A percentile compares a stretch with the other conserved stretches of the same genome.
phyloP scores from a whole-genome alignment of 192 early-diverging fungal genomes.

The Rhizophlyctis rosea region DNA sequence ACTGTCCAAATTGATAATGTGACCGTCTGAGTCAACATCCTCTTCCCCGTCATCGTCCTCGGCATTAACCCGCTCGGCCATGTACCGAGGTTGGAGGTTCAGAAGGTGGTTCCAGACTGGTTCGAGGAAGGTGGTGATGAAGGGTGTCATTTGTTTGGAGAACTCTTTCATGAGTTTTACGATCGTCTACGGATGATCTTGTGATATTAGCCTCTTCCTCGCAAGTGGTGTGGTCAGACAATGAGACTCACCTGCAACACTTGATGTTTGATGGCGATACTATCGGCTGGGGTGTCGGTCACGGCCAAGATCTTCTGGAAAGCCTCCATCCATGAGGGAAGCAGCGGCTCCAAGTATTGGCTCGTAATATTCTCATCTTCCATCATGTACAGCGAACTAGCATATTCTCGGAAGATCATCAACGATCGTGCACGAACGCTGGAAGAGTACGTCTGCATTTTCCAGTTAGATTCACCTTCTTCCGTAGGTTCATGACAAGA shows the following conservation, averaged over 20 bases:
- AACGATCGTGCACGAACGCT: constrained; percentile 66
- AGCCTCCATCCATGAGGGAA: constrained; percentile 74
- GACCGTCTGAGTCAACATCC: constrained; percentile 66
- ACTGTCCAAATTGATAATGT: constrained; percentile 60
- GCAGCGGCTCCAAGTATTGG: constrained; percentile 69
- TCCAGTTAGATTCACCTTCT: background rate
- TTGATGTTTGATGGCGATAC: constrained; percentile 68
- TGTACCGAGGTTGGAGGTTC: constrained; percentile 53
- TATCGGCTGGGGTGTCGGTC: constrained; percentile 44
- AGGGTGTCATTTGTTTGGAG: constrained; percentile 57
- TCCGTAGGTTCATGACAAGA: background rate
- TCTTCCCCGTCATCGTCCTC: constrained; percentile 9
- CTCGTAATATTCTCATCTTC: constrained; percentile 71
- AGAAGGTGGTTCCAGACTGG: constrained; percentile 72
- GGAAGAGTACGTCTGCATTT: constrained; percentile 22
- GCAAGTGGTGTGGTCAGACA: background rate
- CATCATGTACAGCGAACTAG: constrained; percentile 80
- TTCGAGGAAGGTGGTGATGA: constrained; percentile 51
- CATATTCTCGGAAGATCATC: constrained; percentile 76
- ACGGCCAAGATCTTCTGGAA: constrained; percentile 66
- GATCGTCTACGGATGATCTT: constrained; percentile 50
- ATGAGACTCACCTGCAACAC: constrained; percentile 56
- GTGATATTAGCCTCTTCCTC: background rate
- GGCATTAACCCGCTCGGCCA: constrained; percentile 42
- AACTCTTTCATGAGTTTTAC: constrained; percentile 58